Base-by-base conservation (phyloP, 2,329 filamentous ascomycete genomes). In the Coniochaeta sp. region DNA sequence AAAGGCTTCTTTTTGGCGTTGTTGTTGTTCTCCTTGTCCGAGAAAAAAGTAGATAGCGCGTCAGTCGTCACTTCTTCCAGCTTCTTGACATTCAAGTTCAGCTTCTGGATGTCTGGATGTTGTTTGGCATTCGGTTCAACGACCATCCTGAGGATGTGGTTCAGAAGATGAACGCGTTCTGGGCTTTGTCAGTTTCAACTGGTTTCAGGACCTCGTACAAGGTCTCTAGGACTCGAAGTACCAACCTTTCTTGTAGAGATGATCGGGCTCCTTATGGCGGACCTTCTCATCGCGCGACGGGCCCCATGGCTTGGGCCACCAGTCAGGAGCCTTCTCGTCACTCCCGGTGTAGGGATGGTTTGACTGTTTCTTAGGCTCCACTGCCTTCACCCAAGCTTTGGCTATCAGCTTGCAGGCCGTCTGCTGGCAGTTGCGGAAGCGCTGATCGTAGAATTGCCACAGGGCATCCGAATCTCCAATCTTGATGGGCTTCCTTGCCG, bases 331-430 rank as follows among this genome's bases (percentile, higher is more conserved):
- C 64, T 83, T 85, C 34, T 81, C 80, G 54, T 87, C 81, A 34
- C 81, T 82, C n/a, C 80, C 79, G 1, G 86, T 89, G 67, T 92
- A 92, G 0, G 89, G 89, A 66, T 89, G 85, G 19, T 83, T 87
- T 0, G 87, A 87, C 71, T 91, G 89, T 71, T 92, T 92, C 73
- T 89, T 90, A 0, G 89, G 89, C 66, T 89, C 88, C 1, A 91
- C 84, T 1, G 84, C 79, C 68, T 90, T 90, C 62, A 92, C 86
- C 84, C 89, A 91, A 12, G 84, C 86, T 70, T 91, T 92, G 36
- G 85, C 85, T 58, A 91, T 86, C 28, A 86, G 75, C 71, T 91
- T 91, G 73, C 87, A 88, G 7, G 86, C 83, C 1, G 84, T 81
- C 66, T 92, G 89, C 67, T 91, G 88, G 65, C 88, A 82, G 61